These are phyloP conservation scores for Saccharomycopsis crataegensis DNA, from an alignment of 1,139 yeast genomes.

Conservation along the genomic window DNA sequence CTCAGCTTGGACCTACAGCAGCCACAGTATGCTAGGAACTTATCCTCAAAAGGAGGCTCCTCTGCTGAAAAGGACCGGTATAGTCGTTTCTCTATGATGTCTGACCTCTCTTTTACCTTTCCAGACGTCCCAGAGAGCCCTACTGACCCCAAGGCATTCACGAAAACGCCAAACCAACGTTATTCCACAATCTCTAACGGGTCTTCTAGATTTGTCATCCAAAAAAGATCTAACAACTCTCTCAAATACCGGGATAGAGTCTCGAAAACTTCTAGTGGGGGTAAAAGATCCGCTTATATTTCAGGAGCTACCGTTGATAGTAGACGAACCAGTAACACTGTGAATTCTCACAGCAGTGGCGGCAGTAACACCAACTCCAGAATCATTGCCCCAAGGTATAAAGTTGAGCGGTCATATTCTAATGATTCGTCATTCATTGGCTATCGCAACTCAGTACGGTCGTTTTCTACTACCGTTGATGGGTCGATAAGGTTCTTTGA, in stretches of 20 bases:
- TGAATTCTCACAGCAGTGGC: neutral
- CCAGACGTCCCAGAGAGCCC: neutral
- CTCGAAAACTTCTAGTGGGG: neutral
- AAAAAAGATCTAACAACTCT: slow-evolving; percentile 10
- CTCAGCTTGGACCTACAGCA: too few species aligned
- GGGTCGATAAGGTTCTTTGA: slow-evolving; percentile 13
- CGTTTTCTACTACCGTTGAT: slow-evolving; percentile 12
- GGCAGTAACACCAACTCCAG: neutral
- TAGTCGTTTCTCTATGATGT: slow-evolving; percentile 3
- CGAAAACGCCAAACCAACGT: neutral
- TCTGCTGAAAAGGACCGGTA: slow-evolving; percentile 3
- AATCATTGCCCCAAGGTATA: neutral
- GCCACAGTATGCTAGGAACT: neutral
- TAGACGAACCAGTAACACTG: neutral
- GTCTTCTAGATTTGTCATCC: slow-evolving; percentile 2
- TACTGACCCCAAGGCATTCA: neutral
- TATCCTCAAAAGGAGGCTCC: neutral
- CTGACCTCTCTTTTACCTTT: slow-evolving; percentile 3
- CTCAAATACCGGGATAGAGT: neutral
- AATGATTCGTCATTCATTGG: slow-evolving; percentile 17
- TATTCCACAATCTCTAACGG: slow-evolving; percentile 8
- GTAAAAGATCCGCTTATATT: neutral
- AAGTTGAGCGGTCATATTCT: slow-evolving; percentile 3
- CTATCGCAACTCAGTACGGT: slow-evolving; percentile 13
- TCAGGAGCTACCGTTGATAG: neutral